Percentiles rank a stretch among this genome's conserved stretches.
Conservation (phyloP, 1,284 basidiomycete species). For the Entoloma clypeatum region DNA sequence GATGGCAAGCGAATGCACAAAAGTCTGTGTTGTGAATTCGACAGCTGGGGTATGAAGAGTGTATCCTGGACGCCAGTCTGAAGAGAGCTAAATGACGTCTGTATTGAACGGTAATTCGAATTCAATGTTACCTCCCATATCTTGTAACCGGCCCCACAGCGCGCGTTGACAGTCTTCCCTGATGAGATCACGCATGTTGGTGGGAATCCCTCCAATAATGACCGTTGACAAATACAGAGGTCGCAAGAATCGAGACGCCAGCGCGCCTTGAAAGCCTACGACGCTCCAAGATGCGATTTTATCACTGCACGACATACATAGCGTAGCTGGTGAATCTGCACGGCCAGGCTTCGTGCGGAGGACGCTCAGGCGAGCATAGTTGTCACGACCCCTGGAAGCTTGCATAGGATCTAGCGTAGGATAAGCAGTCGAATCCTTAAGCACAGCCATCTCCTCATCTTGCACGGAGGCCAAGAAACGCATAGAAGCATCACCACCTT, state of each 20-base stretch:
- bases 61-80: slow-evolving; percentile 46
- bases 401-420: slow-evolving; percentile 33
- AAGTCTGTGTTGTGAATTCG: slow-evolving; percentile 53
- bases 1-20: slow-evolving; percentile 53
- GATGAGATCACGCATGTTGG: slow-evolving; percentile 37
- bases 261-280: slow-evolving; percentile 81
- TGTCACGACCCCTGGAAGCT: slow-evolving; percentile 71
- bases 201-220: slow-evolving; percentile 67
- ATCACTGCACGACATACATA: slow-evolving; percentile 87
- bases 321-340: slow-evolving; percentile 76
- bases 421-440: slow-evolving; percentile 51
- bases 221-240: slow-evolving; percentile 66
- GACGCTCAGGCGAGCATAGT: slow-evolving; percentile 70
- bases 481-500: slow-evolving; percentile 90
- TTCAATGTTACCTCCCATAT: slow-evolving; percentile 18
- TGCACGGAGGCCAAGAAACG: slow-evolving; percentile 70
- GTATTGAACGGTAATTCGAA: slow-evolving; percentile 4
- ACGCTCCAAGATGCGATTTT: slow-evolving; percentile 84
- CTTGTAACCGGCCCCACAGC: slow-evolving; percentile 46
- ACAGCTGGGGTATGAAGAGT: slow-evolving; percentile 46
- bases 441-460: slow-evolving; percentile 60
- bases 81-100: not conserved
- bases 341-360: slow-evolving; percentile 89
- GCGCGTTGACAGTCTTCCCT: slow-evolving; percentile 59
- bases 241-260: slow-evolving; percentile 53